Evolutionary conservation across 2,329 filamentous ascomycete species (phyloP), one percentile per base, ranked within the genome.

Genomic region (Diaporthe batatas): DNA sequence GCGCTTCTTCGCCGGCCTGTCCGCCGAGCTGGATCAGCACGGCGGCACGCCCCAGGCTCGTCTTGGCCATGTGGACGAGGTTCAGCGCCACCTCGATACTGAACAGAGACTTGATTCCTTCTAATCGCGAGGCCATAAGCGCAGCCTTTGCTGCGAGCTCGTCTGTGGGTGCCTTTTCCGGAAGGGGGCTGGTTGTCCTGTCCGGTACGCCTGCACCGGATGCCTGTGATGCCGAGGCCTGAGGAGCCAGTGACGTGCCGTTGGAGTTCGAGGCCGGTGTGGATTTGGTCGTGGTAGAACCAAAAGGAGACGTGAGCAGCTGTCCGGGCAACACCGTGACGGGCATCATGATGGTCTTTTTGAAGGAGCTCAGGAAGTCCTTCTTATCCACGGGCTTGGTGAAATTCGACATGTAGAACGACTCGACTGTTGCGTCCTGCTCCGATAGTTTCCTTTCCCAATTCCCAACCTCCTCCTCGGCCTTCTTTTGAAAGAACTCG

Each of bases 341-440:
- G 2, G 96, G 96, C 91, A 98, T 97, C 95, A 99, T 98, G 76
- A 99, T 94, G 11, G 99, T 96, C 82, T 98, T 98, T 80, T 95
- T 98, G 86, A 99, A 99, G 0, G 95, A 98, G 58, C 92, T 96
- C 74, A 99, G 81, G 78, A 99, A 99, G 80, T 99, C 96, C 77
- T 95, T 94, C 84, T 99, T 99, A 75, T 97, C 96, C 0, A 95
- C 96, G 80, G 97, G 95, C 34, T 96, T 90, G 80, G 96, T 98
- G 79, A 98, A 91, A 80, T 95, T 98, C 32, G 93, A 93, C 96
- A 98, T 98, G 84, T 95, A 96, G 80, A 97, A 97, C 0, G 94
- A 96, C 83, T 99, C 96, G 0, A 94, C 92, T 2, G 92, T 93
- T 21, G 94, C 95, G 76, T 98, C 95, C 82, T 98, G 94, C 77